These are phyloP conservation scores for Pisolithus sp. DNA, from an alignment of 768 basidiomycete species.

Conservation along the genomic window DNA sequence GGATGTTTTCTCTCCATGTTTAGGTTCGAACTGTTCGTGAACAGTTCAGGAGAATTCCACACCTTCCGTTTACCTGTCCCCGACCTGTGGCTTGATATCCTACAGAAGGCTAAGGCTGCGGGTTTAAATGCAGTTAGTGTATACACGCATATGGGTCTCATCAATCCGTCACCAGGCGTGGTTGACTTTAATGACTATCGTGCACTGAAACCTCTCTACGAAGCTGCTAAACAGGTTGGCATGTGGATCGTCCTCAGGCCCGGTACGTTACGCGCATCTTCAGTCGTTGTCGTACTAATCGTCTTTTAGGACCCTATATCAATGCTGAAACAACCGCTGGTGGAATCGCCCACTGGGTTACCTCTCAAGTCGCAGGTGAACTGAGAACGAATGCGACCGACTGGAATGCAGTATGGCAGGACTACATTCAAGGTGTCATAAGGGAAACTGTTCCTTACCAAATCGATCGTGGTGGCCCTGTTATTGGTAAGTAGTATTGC, in stretches of 20 bases:
- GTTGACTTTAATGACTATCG: conserved; percentile 70
- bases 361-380: conserved; percentile 55
- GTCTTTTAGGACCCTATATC: conserved; percentile 40
- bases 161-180: conserved; percentile 68
- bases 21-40: background rate
- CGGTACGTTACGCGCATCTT: conserved; percentile 35
- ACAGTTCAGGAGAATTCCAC: conserved; percentile 80
- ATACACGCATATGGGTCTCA: conserved; percentile 75
- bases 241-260: conserved; percentile 78
- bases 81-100: conserved; percentile 73
- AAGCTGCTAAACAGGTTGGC: conserved; percentile 67
- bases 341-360: conserved; percentile 66
- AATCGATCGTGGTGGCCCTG: conserved; percentile 65
- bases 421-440: conserved; percentile 64
- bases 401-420: conserved; percentile 64
- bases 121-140: conserved; percentile 76
- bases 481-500: conserved; percentile 47
- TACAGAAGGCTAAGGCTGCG: conserved; percentile 75
- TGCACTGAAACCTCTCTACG: conserved; percentile 61
- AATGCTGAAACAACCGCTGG: conserved; percentile 81
- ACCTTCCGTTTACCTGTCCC: conserved; percentile 77
- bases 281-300: background rate
- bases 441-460: conserved; percentile 56
- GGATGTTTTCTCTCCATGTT: background rate
- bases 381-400: conserved; percentile 68